Base-by-base conservation (phyloP, 208 protist species). In the Herpetomonas samuelpessoai region DNA sequence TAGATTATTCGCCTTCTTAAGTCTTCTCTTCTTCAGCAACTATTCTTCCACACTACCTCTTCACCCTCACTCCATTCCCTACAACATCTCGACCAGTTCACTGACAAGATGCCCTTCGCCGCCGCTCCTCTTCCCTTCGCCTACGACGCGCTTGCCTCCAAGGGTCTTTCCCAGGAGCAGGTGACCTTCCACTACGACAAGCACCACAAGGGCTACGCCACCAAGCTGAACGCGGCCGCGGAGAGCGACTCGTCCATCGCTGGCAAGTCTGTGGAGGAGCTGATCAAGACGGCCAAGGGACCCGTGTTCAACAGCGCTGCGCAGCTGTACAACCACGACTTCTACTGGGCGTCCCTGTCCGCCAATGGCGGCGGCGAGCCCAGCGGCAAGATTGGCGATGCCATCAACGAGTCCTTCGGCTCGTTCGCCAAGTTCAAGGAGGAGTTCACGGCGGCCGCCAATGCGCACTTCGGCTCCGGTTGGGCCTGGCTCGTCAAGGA, bases 401-500 rank as follows among this genome's bases (percentile, higher is more conserved):
- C 75, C n/a, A 96, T 97, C 73, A 74, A 81, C n/a, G 66, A 70
- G 0, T 77, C 57, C 29, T 97, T 93, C 31, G 91, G 91, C 62
- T 79, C 60, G 56, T 96, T 97, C 57, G 86, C 77, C 22, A 81
- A 87, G 60, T 97, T 98, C 82, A 97, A 97, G 82, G 76, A 95
- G 70, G 83, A 94, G 70, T 97, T 97, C 74, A 92, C 83, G 38
- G 71, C 65, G 29, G 88, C 74, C 16, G 92, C 91, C 21, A 68
- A 71, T 38, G 85, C 79, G 18, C 93, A 97, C 72, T 98, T 98
- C 54, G 96, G 96, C 68, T 96, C 88, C 25, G 96, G 96, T 51
- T 98, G 96, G 96, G 92, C 79, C 31, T 98, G 93, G 93, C 87
- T 98, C 12, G 93, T 97, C 53, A 79, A 92, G 68, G 87, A 97